Evolutionary conservation across 495 filamentous ascomycete genomes (phyloP).

Genomic region (Xylaria telfairii): DNA sequence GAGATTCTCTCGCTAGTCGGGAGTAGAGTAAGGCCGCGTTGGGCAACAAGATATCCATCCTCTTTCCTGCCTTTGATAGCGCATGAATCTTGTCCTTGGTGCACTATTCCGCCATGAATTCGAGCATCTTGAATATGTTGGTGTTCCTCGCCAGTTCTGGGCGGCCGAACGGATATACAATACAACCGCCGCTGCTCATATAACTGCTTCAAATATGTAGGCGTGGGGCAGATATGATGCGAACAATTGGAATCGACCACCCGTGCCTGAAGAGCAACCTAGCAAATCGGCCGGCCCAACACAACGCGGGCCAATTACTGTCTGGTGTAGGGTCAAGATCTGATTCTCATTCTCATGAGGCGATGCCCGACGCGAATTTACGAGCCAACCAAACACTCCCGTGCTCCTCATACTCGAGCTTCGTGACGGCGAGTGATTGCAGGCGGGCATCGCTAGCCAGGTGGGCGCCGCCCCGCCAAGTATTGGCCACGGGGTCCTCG

Average conservation of each 20-base stretch:
- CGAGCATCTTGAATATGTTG: too few species aligned
- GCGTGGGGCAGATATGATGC: neutral
- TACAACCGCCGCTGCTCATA: too few species aligned
- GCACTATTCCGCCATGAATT: neutral
- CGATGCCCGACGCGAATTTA: slow-evolving; percentile 63
- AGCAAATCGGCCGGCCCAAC: neutral
- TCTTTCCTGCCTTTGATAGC: neutral
- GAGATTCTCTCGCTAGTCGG: too few species aligned
- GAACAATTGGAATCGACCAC: too few species aligned
- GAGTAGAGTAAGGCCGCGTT: neutral
- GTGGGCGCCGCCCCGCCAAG: slow-evolving; percentile 82
- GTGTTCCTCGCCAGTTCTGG: too few species aligned
- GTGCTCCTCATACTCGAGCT: slow-evolving; percentile 87
- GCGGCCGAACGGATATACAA: too few species aligned
- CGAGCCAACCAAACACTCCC: slow-evolving; percentile 78
- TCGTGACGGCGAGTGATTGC: slow-evolving; percentile 71
- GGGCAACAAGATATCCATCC: neutral
- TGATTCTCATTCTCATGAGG: neutral
- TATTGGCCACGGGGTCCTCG: slow-evolving; percentile 76
- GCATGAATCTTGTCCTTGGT: neutral
- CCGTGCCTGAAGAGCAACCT: too few species aligned
- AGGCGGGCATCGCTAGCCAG: slow-evolving; percentile 73
- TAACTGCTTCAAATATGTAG: neutral
- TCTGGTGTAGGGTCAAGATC: slow-evolving; percentile 45
- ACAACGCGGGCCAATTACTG: slow-evolving; percentile 24